Conservation (phyloP, 1,139 yeast genomes). For the Blastobotrys elegans region DNA sequence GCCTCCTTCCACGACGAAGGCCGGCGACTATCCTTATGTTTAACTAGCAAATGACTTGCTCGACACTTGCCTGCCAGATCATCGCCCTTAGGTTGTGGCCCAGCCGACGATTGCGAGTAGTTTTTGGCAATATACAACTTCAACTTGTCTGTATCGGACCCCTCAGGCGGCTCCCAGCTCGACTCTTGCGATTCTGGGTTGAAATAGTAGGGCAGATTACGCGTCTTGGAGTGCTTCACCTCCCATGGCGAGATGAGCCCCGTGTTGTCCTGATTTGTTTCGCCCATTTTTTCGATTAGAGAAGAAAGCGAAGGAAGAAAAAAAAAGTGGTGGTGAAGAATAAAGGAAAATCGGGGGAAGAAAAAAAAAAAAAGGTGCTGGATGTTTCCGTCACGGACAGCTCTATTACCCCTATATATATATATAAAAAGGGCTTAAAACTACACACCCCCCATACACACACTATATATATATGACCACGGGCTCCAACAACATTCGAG, state of each 20-base stretch:
- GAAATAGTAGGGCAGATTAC: constrained; percentile 77
- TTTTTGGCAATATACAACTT: constrained; percentile 48
- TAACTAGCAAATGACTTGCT: constrained; percentile 70
- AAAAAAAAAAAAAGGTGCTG: neutral
- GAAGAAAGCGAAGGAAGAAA: too few species aligned
- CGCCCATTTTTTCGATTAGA: too few species aligned
- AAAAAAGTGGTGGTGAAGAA: neutral
- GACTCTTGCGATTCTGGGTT: constrained; percentile 68
- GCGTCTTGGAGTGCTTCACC: constrained; percentile 70
- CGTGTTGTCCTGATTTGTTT: constrained; percentile 37
- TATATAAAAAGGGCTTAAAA: neutral
- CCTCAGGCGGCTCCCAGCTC: constrained; percentile 89
- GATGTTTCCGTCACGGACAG: neutral
- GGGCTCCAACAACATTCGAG: constrained; percentile 10
- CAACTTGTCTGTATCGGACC: constrained; percentile 62
- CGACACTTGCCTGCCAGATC: constrained; percentile 57
- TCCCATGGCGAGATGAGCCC: constrained; percentile 91
- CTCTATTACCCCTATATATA: neutral
- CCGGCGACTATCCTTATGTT: constrained; percentile 77
- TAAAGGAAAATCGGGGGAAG: neutral
- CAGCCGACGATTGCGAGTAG: constrained; percentile 25
- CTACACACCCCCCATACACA: neutral
- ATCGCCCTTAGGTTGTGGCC: constrained; percentile 25
- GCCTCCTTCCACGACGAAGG: constrained; percentile 90
- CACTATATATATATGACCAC: neutral